A percentile compares a stretch with the other conserved stretches of the same genome.
These are phyloP conservation scores for Solanum tarijense DNA, from an alignment of 257 asterid species.

Conservation along the genomic window DNA sequence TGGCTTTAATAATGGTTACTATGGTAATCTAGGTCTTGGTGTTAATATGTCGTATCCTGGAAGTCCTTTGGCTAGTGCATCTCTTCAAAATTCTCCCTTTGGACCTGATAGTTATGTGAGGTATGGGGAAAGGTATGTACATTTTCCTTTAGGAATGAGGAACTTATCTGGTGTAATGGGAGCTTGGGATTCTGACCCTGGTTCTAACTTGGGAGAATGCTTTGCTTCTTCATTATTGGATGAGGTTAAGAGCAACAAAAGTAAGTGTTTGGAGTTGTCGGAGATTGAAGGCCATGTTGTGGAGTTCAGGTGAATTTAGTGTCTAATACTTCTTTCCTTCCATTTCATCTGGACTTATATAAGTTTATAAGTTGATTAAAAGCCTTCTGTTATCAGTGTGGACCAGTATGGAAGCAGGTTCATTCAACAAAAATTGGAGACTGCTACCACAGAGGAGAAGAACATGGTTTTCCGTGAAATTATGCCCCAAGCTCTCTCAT, in stretches of 20 bases:
- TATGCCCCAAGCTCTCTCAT: constrained; percentile 53
- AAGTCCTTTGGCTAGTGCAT: constrained; percentile 28
- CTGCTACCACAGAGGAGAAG: constrained; percentile 52
- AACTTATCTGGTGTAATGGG: constrained; percentile 35
- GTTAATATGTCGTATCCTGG: constrained; percentile 38
- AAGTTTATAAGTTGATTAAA: neutral
- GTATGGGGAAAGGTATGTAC: constrained; percentile 33
- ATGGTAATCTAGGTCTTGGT: constrained; percentile 37
- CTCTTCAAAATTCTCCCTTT: constrained; percentile 28
- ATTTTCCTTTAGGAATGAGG: constrained; percentile 29
- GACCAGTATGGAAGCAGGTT: constrained; percentile 79
- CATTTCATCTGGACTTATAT: neutral
- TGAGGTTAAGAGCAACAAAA: constrained; percentile 62
- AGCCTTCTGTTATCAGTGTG: constrained; percentile 30
- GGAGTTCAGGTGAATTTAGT: constrained; percentile 38
- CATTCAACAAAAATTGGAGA: constrained; percentile 81
- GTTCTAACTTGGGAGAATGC: constrained; percentile 32
- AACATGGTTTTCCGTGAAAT: constrained; percentile 71
- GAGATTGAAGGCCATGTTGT: constrained; percentile 76
- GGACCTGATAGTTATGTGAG: constrained; percentile 36
- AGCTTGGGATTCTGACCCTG: constrained; percentile 43
- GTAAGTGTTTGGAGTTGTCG: constrained; percentile 56
- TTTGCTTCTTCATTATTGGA: constrained; percentile 51
- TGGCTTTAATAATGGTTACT: constrained; percentile 30
- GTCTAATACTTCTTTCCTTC: neutral